Evolutionary conservation across 1,139 yeast genomes (phyloP).

Genomic region (Yamadazyma kanchanaburiensis): DNA sequence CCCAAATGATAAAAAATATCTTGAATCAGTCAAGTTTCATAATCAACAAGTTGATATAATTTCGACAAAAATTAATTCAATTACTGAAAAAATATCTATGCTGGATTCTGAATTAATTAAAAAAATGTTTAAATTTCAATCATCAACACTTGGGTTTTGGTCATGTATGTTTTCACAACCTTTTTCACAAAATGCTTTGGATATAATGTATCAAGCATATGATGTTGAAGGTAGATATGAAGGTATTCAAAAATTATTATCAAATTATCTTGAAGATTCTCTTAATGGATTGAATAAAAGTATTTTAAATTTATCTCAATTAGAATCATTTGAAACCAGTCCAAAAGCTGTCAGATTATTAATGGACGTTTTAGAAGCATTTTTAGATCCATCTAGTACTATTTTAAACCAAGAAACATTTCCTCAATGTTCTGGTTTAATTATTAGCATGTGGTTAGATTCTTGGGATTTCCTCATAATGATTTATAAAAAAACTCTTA

Average conservation of each 20-base stretch:
- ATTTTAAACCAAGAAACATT: constrained; percentile 5
- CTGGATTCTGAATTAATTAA: constrained; percentile 45
- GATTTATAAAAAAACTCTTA: constrained; percentile 64
- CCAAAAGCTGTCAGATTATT: constrained; percentile 72
- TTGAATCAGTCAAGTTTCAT: constrained; percentile 27
- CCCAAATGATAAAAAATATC: constrained; percentile 16
- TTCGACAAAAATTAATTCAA: constrained; percentile 18
- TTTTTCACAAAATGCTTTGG: constrained; percentile 66
- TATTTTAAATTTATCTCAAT: constrained; percentile 40
- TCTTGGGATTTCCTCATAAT: constrained; percentile 72
- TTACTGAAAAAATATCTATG: constrained; percentile 34
- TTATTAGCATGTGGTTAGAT: constrained; percentile 55
- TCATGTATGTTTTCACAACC: constrained; percentile 62
- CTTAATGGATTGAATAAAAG: constrained; percentile 44
- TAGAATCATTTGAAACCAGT: constrained; percentile 66
- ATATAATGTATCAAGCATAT: constrained; percentile 70
- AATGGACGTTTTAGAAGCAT: constrained; percentile 66
- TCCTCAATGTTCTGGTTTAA: too few relatives aligned
- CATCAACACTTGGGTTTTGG: constrained; percentile 58
- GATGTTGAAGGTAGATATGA: constrained; percentile 64
- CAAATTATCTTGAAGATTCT: constrained; percentile 38
- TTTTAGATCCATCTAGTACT: constrained; percentile 58
- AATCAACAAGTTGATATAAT: constrained; percentile 27
- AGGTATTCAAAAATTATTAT: constrained; percentile 58
- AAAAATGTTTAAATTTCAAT: constrained; percentile 18